Base-by-base conservation (phyloP, 140 eudicot genomes). In the Eryngium alpinum region DNA sequence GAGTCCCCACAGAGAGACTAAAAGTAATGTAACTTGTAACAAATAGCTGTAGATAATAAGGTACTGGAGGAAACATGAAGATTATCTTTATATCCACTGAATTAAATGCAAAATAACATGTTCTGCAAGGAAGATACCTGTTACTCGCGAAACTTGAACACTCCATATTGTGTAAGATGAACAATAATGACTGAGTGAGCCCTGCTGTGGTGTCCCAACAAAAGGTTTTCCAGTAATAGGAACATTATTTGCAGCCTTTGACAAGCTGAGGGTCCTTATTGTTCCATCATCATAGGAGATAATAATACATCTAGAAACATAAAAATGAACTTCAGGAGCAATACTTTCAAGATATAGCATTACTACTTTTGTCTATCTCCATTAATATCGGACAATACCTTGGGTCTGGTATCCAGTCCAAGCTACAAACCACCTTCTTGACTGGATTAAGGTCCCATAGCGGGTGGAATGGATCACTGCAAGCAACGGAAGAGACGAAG, bases 331-430 rank as follows among this genome's bases (percentile, higher is more conserved):
- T 67, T 53, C 62, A 38, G 67, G 46, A 77, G 43, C 49, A 56
- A 19, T 56, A 49, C 5, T 16, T 27, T 52, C 53, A 84, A 75
- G 24, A 1, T 21, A 70, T 19, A 38, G 53, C 22, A 34, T n/a
- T 32, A 56, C 29, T 77, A 27, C 9, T 53, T 53, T 10, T 75
- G 52, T 31, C 16, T 0, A 24, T 38, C 53, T 10, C 46, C 50
- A 79, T 9, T 69, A 53, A 63, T 72, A 60, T 52, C 51, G 7
- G 62, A 79, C 28, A 50, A 59, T 88, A 95, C 99, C 93, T 91
- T 79, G 97, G 99, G 87, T 95, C 89, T 27, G 92, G 90, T 29
- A 87, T 74, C 99, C 99, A 95, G 81, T 96, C 99, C 88, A 96
- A 80, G 87, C 96, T 85, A 81, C 83, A 87, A 70, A 88, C 79